Evolutionary conservation across 1,284 basidiomycete species (phyloP).

Genomic region (Ganoderma lucidum): DNA sequence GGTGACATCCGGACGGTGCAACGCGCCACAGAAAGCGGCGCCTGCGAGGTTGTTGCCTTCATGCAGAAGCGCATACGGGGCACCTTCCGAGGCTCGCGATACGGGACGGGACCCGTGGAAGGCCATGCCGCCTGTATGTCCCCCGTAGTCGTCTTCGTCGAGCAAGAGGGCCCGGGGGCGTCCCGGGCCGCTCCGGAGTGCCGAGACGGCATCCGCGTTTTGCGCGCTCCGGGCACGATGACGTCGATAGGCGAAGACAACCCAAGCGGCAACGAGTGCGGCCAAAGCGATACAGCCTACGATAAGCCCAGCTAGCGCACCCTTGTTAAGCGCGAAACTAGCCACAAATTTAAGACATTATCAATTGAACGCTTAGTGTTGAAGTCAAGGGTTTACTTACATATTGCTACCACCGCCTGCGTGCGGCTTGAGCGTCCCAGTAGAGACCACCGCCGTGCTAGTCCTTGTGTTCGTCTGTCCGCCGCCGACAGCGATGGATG

Average conservation of each 20-base stretch:
- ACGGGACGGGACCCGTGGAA: slow-evolving; percentile 28
- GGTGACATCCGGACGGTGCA: slow-evolving; percentile 17
- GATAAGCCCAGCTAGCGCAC: slow-evolving; percentile 41
- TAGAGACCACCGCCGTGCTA: slow-evolving; percentile 32
- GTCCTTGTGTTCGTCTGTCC: slow-evolving; percentile 28
- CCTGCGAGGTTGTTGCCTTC: slow-evolving; percentile 27
- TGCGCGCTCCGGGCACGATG: slow-evolving; percentile 33
- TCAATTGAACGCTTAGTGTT: not conserved
- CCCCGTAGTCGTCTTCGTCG: slow-evolving; percentile 31
- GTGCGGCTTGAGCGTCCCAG: slow-evolving; percentile 38
- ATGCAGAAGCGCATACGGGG: slow-evolving; percentile 27
- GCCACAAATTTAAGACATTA: not conserved
- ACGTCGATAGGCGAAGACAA: slow-evolving; percentile 35
- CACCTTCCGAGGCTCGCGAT: slow-evolving; percentile 17
- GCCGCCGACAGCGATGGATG: slow-evolving; percentile 28
- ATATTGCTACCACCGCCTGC: slow-evolving; percentile 16
- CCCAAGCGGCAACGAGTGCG: slow-evolving; percentile 32
- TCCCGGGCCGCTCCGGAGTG: slow-evolving; percentile 20
- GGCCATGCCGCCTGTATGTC: slow-evolving; percentile 11
- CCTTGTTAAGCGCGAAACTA: slow-evolving; percentile 38
- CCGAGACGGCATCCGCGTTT: slow-evolving; percentile 31
- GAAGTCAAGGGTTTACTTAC: slow-evolving; percentile 18
- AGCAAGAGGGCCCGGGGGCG: slow-evolving; percentile 27
- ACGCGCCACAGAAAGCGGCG: slow-evolving; percentile 17
- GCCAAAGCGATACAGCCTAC: slow-evolving; percentile 38